Percentiles rank a stretch among this genome's conserved stretches.
Conservation (phyloP, 257 asterid species). For the Oldenlandia corymbosa region DNA sequence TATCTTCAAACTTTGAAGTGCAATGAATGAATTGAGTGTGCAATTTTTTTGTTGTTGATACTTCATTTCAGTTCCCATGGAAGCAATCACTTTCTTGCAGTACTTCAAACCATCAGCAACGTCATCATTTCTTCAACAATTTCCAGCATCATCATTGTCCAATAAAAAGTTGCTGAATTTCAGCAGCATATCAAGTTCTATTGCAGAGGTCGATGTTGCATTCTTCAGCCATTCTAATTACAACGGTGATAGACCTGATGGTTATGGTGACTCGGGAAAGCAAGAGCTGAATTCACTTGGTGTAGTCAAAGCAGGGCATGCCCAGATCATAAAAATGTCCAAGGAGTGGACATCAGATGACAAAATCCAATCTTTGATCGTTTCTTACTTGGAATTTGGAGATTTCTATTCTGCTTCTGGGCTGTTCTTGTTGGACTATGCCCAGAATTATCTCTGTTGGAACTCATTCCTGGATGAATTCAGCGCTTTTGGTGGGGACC, state of each 20-base stretch:
- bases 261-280: conserved; percentile 11
- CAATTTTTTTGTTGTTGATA: background rate
- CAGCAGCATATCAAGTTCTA: conserved; percentile 25
- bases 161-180: conserved; percentile 19
- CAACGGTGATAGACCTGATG: conserved; percentile 14
- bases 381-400: conserved; percentile 36
- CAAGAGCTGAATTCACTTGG: conserved; percentile 25
- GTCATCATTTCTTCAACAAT: conserved; percentile 10
- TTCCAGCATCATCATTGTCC: conserved; percentile 4
- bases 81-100: conserved; percentile 28
- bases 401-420: conserved; percentile 47
- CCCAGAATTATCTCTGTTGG: conserved; percentile 38
- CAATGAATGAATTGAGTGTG: background rate
- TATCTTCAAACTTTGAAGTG: background rate
- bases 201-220: conserved; percentile 28
- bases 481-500: conserved; percentile 41
- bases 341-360: conserved; percentile 17
- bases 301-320: conserved; percentile 46
- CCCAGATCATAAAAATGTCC: conserved; percentile 50
- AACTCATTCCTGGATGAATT: conserved; percentile 43
- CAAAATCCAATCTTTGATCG: conserved; percentile 43
- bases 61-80: conserved; percentile 28
- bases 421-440: conserved; percentile 42
- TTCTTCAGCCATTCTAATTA: conserved; percentile 17
- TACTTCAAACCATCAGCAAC: conserved; percentile 24